Evolutionary conservation across 2,329 filamentous ascomycete genomes (phyloP).

Genomic region (Plenodomus biglobosus): DNA sequence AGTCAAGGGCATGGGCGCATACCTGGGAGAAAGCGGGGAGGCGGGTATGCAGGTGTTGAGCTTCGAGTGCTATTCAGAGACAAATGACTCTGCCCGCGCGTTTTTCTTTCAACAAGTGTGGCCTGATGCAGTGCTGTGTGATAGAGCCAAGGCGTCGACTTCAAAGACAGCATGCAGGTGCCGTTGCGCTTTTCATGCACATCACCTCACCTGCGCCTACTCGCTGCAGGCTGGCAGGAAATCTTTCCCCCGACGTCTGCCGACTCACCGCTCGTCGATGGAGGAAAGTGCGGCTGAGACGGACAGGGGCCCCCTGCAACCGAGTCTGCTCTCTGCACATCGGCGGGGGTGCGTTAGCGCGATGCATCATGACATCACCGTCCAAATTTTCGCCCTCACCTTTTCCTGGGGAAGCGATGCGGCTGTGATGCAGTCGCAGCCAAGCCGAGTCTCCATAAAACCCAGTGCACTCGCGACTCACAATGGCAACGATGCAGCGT

Average conservation of each 20-base stretch:
- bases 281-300: constrained; percentile 13
- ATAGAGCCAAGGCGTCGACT: no score
- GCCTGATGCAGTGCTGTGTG: no score
- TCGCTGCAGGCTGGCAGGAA: constrained; percentile 15
- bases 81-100: neutral
- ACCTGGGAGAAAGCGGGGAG: constrained; percentile 3
- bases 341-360: constrained; percentile 17
- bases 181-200: constrained; percentile 11
- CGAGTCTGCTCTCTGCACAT: constrained; percentile 5
- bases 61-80: constrained; percentile 4
- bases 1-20: neutral
- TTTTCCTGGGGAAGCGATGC: neutral
- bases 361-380: constrained; percentile 13
- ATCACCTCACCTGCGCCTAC: constrained; percentile 16
- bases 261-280: constrained; percentile 17
- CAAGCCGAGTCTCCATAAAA: neutral
- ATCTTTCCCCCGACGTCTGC: constrained; percentile 11
- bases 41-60: constrained; percentile 4
- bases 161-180: no score
- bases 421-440: neutral
- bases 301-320: constrained; percentile 12
- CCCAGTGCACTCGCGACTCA: no score
- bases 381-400: constrained; percentile 10
- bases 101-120: no score
- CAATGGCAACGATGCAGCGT: no score